phyloP scores from a whole-genome alignment of 129 eudicot species.

The Glebionis coronaria region DNA sequence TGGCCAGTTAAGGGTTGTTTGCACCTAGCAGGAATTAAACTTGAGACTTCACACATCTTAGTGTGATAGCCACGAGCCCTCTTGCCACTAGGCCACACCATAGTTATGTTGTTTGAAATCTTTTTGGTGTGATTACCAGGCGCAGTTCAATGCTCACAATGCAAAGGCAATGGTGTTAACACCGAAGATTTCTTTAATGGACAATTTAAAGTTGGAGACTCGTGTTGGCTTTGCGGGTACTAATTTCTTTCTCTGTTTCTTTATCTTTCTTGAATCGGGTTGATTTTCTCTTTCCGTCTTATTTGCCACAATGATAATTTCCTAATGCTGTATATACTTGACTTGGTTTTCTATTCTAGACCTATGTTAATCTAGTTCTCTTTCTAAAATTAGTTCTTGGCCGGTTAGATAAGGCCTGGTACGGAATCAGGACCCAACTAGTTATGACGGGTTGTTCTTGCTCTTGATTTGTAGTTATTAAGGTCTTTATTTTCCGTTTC shows the following conservation, averaged over 20 bases:
- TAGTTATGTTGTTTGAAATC: no score
- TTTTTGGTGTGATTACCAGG: slow-evolving; percentile 35
- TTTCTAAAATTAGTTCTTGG: neutral
- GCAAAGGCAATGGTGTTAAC: slow-evolving; percentile 81
- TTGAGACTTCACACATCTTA: no score
- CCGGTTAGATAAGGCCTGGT: neutral
- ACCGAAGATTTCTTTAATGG: slow-evolving; percentile 75
- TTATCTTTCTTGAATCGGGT: neutral
- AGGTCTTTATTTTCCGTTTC: neutral
- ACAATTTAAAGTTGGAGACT: slow-evolving; percentile 74
- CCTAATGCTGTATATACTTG: no score
- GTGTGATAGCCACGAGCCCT: no score
- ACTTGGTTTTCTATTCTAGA: no score
- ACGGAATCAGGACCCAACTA: neutral
- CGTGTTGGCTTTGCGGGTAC: slow-evolving; percentile 99
- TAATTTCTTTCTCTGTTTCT: neutral
- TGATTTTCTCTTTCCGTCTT: neutral
- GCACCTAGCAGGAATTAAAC: no score
- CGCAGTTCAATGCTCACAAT: slow-evolving; percentile 56
- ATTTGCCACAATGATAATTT: neutral
- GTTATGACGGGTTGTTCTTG: neutral
- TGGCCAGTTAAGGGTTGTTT: no score
- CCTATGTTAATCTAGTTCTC: neutral
- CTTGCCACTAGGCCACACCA: no score
- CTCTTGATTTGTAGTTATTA: neutral